Evolutionary conservation across 306 rosid genomes (phyloP).

Genomic region (Arachis stenosperma): DNA sequence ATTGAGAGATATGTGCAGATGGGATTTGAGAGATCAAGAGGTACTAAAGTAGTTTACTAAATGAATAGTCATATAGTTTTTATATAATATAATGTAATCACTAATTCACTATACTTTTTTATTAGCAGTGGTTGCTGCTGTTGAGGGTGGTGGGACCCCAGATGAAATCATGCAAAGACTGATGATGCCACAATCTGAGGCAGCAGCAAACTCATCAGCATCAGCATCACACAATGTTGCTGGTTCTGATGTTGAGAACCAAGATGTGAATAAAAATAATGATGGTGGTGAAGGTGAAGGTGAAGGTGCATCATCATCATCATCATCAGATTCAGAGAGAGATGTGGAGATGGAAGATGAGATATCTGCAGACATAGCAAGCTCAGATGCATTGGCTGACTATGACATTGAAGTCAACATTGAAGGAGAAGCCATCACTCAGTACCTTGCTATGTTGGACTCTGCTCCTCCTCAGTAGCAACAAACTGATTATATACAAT

Average conservation of each 20-base stretch:
- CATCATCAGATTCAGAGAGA: conserved; percentile 12
- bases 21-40: conserved; percentile 80
- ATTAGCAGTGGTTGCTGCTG: conserved; percentile 67
- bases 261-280: not conserved
- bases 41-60: conserved; percentile 42
- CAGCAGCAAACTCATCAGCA: conserved; percentile 42
- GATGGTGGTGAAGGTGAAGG: conserved; percentile 36
- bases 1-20: conserved; percentile 52
- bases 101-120: not conserved
- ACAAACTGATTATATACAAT: not conserved
- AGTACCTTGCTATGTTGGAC: conserved; percentile 62
- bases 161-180: conserved; percentile 56
- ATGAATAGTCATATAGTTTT: too few relatives aligned
- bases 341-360: conserved; percentile 56
- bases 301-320: conserved; percentile 31
- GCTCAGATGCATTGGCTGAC: conserved; percentile 44
- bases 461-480: conserved; percentile 32
- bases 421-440: conserved; percentile 60
- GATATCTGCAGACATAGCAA: conserved; percentile 51
- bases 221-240: conserved; percentile 6
- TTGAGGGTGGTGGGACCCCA: conserved; percentile 52
- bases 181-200: conserved; percentile 39
- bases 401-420: conserved; percentile 53
- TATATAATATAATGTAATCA: too few relatives aligned
- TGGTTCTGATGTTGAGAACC: conserved; percentile 23